Evolutionary conservation across 1,284 basidiomycete species (phyloP).

Genomic region (Inonotus obliquus): DNA sequence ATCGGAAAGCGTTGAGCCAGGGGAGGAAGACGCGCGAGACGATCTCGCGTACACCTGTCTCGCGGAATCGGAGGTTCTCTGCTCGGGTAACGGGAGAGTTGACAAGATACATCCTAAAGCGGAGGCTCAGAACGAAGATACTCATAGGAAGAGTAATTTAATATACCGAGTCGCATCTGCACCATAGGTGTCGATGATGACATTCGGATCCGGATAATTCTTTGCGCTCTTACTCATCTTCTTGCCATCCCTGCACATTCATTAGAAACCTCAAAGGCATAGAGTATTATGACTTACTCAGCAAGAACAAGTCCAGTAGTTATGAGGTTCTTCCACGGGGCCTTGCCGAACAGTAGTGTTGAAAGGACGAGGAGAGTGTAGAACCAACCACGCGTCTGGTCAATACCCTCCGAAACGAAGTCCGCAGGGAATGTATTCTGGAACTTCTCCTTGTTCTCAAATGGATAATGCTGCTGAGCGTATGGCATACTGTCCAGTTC

Average conservation of each 20-base stretch:
- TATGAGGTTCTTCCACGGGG: slow-evolving; percentile 99
- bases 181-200: slow-evolving; percentile 89
- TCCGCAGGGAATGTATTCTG: slow-evolving; percentile 92
- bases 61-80: slow-evolving; percentile 96
- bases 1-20: slow-evolving; percentile 99
- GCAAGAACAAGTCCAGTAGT: slow-evolving; percentile 95
- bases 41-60: slow-evolving; percentile 97
- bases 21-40: slow-evolving; percentile 92
- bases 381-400: slow-evolving; percentile 98
- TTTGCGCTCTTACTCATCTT: slow-evolving; percentile 99
- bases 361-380: slow-evolving; percentile 96
- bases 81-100: slow-evolving; percentile 99
- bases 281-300: slow-evolving; percentile 48
- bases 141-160: neutral
- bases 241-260: slow-evolving; percentile 77
- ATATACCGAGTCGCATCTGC: slow-evolving; percentile 89
- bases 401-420: slow-evolving; percentile 96
- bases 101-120: slow-evolving; percentile 87
- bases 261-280: neutral
- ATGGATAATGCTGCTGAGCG: slow-evolving; percentile 96
- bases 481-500: slow-evolving; percentile 86
- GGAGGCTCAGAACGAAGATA: neutral
- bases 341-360: slow-evolving; percentile 89
- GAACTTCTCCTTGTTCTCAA: slow-evolving; percentile 91
- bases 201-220: slow-evolving; percentile 97